Evolutionary conservation across 2,329 filamentous ascomycete species (phyloP).

Genomic region (Cadophora sp.): DNA sequence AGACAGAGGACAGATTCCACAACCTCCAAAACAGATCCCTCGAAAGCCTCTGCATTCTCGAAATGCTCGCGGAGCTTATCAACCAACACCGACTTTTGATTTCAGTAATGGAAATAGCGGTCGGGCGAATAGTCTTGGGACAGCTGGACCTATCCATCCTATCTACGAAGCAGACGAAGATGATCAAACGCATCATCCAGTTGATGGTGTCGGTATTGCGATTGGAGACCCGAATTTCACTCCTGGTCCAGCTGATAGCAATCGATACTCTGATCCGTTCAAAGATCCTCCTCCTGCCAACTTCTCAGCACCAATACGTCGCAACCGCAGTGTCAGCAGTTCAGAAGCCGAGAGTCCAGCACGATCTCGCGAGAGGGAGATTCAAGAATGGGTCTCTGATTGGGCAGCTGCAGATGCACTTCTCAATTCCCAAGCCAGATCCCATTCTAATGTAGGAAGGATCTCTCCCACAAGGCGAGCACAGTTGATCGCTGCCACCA

Average conservation of each 20-base stretch:
- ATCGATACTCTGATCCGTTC: conserved; percentile 42
- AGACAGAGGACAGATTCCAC: conserved; percentile 27
- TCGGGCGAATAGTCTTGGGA: conserved; percentile 52
- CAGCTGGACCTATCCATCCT: conserved; percentile 63
- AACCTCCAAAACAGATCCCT: conserved; percentile 40
- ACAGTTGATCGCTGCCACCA: conserved; percentile 39
- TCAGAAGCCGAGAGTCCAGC: conserved; percentile 38
- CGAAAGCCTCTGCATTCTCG: conserved; percentile 49
- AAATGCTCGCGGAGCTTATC: conserved; percentile 46
- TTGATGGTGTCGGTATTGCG: conserved; percentile 35
- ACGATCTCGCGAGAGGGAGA: conserved; percentile 43
- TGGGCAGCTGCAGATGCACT: conserved; percentile 47
- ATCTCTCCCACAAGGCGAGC: conserved; percentile 44
- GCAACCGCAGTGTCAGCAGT: conserved; percentile 28
- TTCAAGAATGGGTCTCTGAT: conserved; percentile 47
- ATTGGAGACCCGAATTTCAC: conserved; percentile 32
- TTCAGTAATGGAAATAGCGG: conserved; percentile 35
- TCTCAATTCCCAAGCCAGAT: conserved; percentile 40
- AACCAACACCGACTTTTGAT: conserved; percentile 53
- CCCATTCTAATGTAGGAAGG: conserved; percentile 41
- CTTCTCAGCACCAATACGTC: conserved; percentile 19
- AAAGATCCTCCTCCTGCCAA: conserved; percentile 37
- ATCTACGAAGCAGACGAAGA: conserved; percentile 69
- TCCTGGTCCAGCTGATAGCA: conserved; percentile 24
- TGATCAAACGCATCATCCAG: conserved; percentile 28